A percentile compares a stretch with the other conserved stretches of the same genome.
These are phyloP conservation scores for Populus euphratica DNA, from an alignment of 345 rosid species.

Conservation along the genomic window DNA sequence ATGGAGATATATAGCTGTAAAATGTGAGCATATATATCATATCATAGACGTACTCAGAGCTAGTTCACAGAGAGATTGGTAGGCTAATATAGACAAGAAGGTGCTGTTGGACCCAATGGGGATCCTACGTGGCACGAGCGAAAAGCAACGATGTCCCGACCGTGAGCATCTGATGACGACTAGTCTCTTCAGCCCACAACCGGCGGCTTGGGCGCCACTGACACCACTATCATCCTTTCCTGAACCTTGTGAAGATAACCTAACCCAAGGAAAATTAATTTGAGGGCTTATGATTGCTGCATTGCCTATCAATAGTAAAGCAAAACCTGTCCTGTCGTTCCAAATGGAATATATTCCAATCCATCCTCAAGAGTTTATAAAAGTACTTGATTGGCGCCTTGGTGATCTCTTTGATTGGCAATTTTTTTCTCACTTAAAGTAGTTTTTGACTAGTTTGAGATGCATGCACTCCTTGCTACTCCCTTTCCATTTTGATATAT, in stretches of 20 bases:
- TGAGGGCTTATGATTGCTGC: background rate
- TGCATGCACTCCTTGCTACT: background rate
- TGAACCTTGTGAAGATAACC: background rate
- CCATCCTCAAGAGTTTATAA: background rate
- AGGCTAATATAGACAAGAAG: background rate
- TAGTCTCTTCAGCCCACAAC: constrained; percentile 16
- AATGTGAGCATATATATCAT: background rate
- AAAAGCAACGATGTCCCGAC: constrained; percentile 12
- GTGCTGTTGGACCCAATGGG: constrained; percentile 14
- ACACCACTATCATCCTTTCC: background rate
- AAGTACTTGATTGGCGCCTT: background rate
- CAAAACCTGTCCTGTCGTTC: background rate
- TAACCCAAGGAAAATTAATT: background rate
- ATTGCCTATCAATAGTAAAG: too few relatives aligned
- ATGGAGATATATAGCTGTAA: background rate
- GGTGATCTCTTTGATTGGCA: background rate
- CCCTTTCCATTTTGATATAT: too few relatives aligned
- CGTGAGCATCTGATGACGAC: constrained; percentile 28
- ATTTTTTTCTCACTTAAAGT: background rate
- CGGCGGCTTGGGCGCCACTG: constrained; percentile 25
- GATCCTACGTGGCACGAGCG: constrained; percentile 21
- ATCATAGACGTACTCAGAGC: background rate
- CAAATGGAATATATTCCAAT: background rate
- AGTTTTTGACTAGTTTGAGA: background rate
- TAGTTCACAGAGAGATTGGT: background rate